Evolutionary conservation across 768 basidiomycete species (phyloP).

Genomic region (Floccularia luteovirens): DNA sequence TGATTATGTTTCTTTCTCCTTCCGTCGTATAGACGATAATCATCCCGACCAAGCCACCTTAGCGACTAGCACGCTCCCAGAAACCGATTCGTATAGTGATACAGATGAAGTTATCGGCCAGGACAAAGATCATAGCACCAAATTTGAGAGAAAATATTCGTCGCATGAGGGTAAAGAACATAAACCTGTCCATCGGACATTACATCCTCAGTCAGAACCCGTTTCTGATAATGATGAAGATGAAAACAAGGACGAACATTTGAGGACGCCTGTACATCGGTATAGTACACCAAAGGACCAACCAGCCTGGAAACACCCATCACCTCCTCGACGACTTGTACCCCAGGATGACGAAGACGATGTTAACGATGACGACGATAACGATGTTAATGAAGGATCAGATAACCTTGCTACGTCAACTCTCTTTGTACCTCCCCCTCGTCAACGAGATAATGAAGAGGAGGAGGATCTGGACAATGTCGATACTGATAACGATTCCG

Average conservation of each 20-base stretch:
- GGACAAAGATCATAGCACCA: no score
- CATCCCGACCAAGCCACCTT: slow-evolving; percentile 1
- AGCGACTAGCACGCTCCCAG: neutral
- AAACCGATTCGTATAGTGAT: neutral
- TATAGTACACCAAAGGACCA: no score
- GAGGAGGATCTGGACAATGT: neutral
- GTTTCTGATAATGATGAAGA: slow-evolving; percentile 9
- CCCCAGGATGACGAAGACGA: slow-evolving; percentile 5
- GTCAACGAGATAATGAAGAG: neutral
- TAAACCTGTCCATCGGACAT: no score
- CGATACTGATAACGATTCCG: slow-evolving; percentile 3
- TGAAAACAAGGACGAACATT: slow-evolving; percentile 9
- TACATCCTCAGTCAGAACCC: neutral
- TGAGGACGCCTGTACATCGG: no score
- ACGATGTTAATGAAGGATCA: slow-evolving; percentile 4
- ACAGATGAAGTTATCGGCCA: no score
- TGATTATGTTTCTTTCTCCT: slow-evolving; percentile 15
- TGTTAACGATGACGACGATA: slow-evolving; percentile 4
- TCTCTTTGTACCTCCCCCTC: slow-evolving; percentile 20
- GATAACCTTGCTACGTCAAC: slow-evolving; percentile 11
- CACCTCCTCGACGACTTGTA: slow-evolving; percentile 12
- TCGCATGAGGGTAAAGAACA: no score
- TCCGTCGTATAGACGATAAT: slow-evolving; percentile 9
- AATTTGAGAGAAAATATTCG: no score
- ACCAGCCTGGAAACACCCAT: no score